A percentile compares a stretch with the other conserved stretches of the same genome.
These are phyloP conservation scores for Coemansia nantahalensis DNA, from an alignment of 192 early-diverging fungal species.

Conservation along the genomic window DNA sequence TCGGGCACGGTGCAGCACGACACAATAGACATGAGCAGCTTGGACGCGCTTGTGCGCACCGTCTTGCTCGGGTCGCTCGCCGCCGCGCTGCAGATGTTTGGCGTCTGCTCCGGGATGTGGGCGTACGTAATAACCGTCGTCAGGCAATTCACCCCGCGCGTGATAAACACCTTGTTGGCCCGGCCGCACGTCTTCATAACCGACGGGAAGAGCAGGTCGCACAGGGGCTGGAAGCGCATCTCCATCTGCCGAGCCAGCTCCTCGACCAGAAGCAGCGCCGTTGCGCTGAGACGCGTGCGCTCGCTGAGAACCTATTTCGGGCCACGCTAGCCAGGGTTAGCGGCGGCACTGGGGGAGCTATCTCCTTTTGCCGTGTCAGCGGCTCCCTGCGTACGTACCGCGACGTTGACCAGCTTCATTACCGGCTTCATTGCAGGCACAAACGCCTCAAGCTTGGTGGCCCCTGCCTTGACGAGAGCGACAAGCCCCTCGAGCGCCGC, in stretches of 20 bases:
- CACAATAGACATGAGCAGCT: conserved; percentile 58
- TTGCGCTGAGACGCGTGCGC: conserved; percentile 69
- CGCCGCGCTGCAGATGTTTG: conserved; percentile 57
- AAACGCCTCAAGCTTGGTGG: conserved; percentile 47
- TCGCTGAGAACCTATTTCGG: conserved; percentile 64
- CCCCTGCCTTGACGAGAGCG: conserved; percentile 44
- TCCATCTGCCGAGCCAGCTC: conserved; percentile 60
- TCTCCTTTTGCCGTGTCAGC: too few relatives aligned
- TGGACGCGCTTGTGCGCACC: conserved; percentile 59
- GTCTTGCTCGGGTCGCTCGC: conserved; percentile 59
- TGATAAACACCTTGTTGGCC: conserved; percentile 74
- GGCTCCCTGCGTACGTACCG: conserved; percentile 52
- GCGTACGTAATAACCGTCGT: conserved; percentile 61
- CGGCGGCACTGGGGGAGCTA: neutral
- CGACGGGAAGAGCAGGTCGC: conserved; percentile 61
- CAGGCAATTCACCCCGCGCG: conserved; percentile 59
- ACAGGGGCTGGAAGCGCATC: conserved; percentile 58
- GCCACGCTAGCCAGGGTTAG: neutral
- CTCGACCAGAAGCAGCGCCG: conserved; percentile 65
- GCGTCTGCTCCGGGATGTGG: conserved; percentile 54
- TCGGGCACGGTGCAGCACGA: conserved; percentile 51
- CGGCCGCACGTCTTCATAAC: conserved; percentile 65
- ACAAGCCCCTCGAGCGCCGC: conserved; percentile 54
- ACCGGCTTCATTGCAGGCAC: conserved; percentile 52
- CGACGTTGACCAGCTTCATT: conserved; percentile 47